Evolutionary conservation across 2,329 filamentous ascomycete species (phyloP).

Genomic region (Cladosporium sp.): DNA sequence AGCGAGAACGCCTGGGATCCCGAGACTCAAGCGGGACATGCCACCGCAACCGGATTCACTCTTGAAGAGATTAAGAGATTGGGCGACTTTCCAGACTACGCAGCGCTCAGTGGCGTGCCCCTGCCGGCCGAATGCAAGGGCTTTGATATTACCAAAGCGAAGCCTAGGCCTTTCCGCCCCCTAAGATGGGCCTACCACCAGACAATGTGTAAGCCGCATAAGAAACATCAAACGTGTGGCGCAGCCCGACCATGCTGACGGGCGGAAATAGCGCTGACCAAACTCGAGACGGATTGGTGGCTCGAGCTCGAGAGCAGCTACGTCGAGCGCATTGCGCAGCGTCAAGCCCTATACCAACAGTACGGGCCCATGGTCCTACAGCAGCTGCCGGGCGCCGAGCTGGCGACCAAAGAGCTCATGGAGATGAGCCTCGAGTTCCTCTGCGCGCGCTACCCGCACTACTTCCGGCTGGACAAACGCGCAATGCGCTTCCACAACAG

Average conservation of each 20-base stretch:
- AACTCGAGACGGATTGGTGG: constrained; percentile 79
- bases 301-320: constrained; percentile 79
- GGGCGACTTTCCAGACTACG: constrained; percentile 75
- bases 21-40: constrained; percentile 15
- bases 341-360: constrained; percentile 56
- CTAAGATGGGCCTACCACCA: constrained; percentile 83
- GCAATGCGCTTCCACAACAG: constrained; percentile 59
- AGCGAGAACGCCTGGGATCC: constrained; percentile 20
- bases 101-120: constrained; percentile 66
- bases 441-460: constrained; percentile 68
- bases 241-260: constrained; percentile 11
- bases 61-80: constrained; percentile 62
- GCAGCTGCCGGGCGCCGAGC: constrained; percentile 64
- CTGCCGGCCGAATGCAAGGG: constrained; percentile 56
- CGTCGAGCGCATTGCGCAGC: constrained; percentile 58
- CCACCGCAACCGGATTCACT: constrained; percentile 62
- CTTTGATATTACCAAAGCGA: constrained; percentile 64
- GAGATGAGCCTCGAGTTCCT: constrained; percentile 78
- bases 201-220: constrained; percentile 68
- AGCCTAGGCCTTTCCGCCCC: constrained; percentile 70
- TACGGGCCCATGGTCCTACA: constrained; percentile 61
- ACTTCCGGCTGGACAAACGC: constrained; percentile 56
- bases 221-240: neutral
- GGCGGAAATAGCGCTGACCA: constrained; percentile 57
- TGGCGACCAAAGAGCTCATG: constrained; percentile 81